Conservation (phyloP, 352 stramenopile genomes). For the Phytopythium chamaehyphon region DNA sequence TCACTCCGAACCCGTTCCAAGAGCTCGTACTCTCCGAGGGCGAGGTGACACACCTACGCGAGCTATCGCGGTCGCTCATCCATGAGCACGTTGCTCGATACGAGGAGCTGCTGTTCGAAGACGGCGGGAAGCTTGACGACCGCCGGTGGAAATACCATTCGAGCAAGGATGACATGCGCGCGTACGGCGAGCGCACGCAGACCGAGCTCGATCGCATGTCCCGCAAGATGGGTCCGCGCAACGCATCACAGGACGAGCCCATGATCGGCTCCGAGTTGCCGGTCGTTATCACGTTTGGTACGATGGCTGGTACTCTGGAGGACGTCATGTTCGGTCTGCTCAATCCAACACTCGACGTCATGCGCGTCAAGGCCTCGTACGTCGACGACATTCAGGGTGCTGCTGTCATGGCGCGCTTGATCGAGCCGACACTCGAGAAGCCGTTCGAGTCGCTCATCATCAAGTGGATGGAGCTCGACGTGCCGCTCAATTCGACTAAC, state of each 20-base stretch:
- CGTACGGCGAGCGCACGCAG: conserved; percentile 22
- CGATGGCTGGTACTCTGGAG: conserved; percentile 20
- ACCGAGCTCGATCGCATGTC: conserved; percentile 15
- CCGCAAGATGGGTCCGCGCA: conserved; percentile 5
- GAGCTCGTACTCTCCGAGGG: conserved; percentile 20
- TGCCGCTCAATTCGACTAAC: conserved; percentile 2
- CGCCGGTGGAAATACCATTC: conserved; percentile 27
- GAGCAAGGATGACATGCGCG: conserved; percentile 19
- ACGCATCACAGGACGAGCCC: background rate
- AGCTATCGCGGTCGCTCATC: conserved; percentile 24
- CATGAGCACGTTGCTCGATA: conserved; percentile 28
- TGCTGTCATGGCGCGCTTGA: conserved; percentile 26
- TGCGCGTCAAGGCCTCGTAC: conserved; percentile 19
- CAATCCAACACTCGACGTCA: conserved; percentile 13
- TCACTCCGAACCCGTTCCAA: conserved; percentile 20
- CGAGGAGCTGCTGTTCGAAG: conserved; percentile 20
- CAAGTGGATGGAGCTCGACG: conserved; percentile 14
- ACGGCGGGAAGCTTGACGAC: conserved; percentile 24
- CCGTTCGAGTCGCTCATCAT: conserved; percentile 16
- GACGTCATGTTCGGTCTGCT: conserved; percentile 27
- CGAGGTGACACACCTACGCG: conserved; percentile 18
- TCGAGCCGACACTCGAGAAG: conserved; percentile 13
- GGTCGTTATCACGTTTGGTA: conserved; percentile 18
- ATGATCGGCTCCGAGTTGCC: conserved; percentile 7
- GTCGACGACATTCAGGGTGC: conserved; percentile 27